Conservation (phyloP, 805 yeast species). For the Millerozyma acaciae region DNA sequence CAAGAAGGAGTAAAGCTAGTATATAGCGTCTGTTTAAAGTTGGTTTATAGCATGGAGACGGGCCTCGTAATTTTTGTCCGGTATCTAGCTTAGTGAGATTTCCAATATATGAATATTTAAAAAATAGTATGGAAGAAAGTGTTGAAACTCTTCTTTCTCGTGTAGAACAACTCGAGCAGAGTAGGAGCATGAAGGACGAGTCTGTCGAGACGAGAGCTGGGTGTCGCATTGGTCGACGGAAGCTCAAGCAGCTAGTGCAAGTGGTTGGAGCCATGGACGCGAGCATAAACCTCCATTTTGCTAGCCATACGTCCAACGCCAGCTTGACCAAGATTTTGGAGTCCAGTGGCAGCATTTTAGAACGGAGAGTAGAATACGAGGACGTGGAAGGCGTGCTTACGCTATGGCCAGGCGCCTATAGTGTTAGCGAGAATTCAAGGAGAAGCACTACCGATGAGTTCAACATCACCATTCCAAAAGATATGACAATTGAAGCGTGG, state of each 20-base stretch:
- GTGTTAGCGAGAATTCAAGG: background rate
- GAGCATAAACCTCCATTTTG: constrained; percentile 28
- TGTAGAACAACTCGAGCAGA: too few relatives aligned
- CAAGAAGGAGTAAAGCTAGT: constrained; percentile 13
- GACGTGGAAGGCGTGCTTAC: constrained; percentile 17
- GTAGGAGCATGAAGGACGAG: too few relatives aligned
- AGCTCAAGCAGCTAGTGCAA: background rate
- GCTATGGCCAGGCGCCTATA: constrained; percentile 15
- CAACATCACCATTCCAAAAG: constrained; percentile 8
- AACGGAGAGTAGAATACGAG: constrained; percentile 14
- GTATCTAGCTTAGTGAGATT: too few relatives aligned
- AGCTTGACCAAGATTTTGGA: constrained; percentile 17
- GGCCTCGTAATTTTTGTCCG: too few relatives aligned
- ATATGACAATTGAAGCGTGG: constrained; percentile 10
- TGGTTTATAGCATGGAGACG: too few relatives aligned
- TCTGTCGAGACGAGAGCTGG: too few relatives aligned
- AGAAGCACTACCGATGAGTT: background rate
- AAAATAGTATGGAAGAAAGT: too few relatives aligned
- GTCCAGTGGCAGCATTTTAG: constrained; percentile 15
- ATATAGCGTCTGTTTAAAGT: background rate
- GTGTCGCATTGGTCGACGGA: background rate
- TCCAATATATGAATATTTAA: too few relatives aligned
- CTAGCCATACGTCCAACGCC: constrained; percentile 28
- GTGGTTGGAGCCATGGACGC: constrained; percentile 27
- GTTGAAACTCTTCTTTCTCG: too few relatives aligned